phyloP scores from a whole-genome alignment of 2,329 filamentous ascomycete species.

The Fusarium xylarioides region DNA sequence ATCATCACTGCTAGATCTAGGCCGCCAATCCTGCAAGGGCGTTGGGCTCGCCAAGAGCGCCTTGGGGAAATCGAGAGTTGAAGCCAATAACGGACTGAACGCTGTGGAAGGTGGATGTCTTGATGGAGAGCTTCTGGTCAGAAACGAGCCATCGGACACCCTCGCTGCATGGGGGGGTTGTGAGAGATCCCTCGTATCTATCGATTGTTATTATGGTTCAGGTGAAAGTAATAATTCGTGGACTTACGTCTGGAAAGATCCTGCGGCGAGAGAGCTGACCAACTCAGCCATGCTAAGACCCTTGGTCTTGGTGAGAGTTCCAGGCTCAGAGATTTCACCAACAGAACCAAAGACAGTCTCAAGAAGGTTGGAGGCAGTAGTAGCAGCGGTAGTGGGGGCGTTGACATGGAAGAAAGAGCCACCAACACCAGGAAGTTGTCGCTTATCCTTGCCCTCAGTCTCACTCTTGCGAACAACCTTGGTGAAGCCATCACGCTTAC shows the following conservation, averaged over 20 bases:
- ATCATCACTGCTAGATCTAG: neutral
- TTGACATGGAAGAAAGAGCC: constrained; percentile 17
- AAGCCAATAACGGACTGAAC: constrained; percentile 23
- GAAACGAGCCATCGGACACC: constrained; percentile 64
- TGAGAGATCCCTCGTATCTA: constrained; percentile 65
- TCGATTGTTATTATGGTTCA: fast-evolving
- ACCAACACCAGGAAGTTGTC: constrained; percentile 12
- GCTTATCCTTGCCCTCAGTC: neutral
- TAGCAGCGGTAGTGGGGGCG: constrained; percentile 1
- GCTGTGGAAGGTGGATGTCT: constrained; percentile 43
- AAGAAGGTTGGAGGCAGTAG: constrained; percentile 42
- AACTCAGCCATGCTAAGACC: constrained; percentile 56
- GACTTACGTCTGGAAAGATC: constrained; percentile 46
- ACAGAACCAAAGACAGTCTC: constrained; percentile 48
- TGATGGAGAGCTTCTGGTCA: constrained; percentile 56
- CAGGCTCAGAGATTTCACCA: constrained; percentile 50
- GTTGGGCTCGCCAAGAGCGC: constrained; percentile 20
- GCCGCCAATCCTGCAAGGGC: neutral
- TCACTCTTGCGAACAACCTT: constrained; percentile 13
- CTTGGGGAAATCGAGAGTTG: constrained; percentile 23
- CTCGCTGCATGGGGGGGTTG: constrained; percentile 69
- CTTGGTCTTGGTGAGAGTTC: constrained; percentile 49
- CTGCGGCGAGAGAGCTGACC: constrained; percentile 41
- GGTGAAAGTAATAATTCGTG: fast-evolving
- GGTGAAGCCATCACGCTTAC: neutral